Conservation (phyloP, 495 filamentous ascomycete species). For the Tuber calosporum region DNA sequence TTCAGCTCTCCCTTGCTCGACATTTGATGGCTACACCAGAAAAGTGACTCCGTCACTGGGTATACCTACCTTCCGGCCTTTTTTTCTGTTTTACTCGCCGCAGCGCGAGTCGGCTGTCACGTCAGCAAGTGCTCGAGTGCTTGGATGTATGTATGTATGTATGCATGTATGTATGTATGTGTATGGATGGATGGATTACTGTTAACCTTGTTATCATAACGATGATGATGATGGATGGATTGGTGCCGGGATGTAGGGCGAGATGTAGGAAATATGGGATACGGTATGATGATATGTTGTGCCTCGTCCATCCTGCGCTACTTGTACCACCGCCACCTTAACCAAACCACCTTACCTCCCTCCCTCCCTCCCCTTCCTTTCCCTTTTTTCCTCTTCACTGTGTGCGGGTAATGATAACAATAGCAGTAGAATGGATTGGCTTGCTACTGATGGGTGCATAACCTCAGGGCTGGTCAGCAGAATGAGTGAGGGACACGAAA, state of each 20-base stretch:
- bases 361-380: background rate
- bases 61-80: background rate
- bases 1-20: background rate
- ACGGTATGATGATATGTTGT: background rate
- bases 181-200: too few relatives aligned
- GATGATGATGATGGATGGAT: too few relatives aligned
- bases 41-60: background rate
- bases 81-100: background rate
- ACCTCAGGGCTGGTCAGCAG: background rate
- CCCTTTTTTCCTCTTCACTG: background rate
- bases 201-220: too few relatives aligned
- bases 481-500: background rate
- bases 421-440: background rate
- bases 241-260: background rate
- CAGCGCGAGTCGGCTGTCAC: slow-evolving; percentile 1
- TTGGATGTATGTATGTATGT: background rate
- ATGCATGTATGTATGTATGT: too few relatives aligned
- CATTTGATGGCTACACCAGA: background rate
- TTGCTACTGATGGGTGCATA: background rate
- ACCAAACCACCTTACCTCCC: background rate
- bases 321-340: too few relatives aligned
- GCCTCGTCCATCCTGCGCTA: background rate
- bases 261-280: slow-evolving; percentile 3
- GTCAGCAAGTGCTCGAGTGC: background rate
- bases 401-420: too few relatives aligned